phyloP scores from a whole-genome alignment of 345 rosid species.

The Heritiera littoralis region DNA sequence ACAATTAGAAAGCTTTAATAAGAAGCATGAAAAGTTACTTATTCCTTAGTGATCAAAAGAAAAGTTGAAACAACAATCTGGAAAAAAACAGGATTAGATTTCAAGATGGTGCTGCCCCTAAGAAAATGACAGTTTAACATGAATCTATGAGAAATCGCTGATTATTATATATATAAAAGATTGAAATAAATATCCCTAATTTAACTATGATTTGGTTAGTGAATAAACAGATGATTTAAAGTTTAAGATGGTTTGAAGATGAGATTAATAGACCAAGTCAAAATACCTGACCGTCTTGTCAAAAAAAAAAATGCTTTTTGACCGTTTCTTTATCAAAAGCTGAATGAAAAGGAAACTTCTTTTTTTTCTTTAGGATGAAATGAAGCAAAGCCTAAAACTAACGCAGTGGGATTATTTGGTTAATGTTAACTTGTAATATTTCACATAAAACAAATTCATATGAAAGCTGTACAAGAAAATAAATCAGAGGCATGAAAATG shows the following conservation, averaged over 20 bases:
- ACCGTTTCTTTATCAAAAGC: not conserved
- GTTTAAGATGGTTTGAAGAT: no score
- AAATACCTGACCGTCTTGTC: no score
- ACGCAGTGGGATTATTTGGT: not conserved
- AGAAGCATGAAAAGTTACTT: slow-evolving; percentile 30
- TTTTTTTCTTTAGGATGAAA: not conserved
- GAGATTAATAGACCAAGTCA: no score
- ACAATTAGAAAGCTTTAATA: slow-evolving; percentile 30
- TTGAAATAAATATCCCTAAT: no score
- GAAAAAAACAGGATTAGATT: slow-evolving; percentile 23
- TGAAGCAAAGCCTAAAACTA: slow-evolving; percentile 10
- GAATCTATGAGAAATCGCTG: no score
- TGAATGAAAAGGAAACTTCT: no score
- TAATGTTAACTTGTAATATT: not conserved
- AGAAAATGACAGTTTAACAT: slow-evolving; percentile 17
- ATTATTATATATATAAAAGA: no score
- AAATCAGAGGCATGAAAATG: slow-evolving; percentile 10
- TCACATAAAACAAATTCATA: not conserved
- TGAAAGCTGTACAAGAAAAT: not conserved
- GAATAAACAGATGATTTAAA: no score
- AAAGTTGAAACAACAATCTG: slow-evolving; percentile 16
- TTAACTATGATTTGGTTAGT: no score
- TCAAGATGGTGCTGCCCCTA: slow-evolving; percentile 15
- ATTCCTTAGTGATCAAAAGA: slow-evolving; percentile 38
- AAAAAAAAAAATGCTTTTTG: no score